A percentile compares a stretch with the other conserved stretches of the same genome.
These are phyloP conservation scores for Phalaenopsis equestris DNA, from an alignment of 106 monocot species.

Conservation along the genomic window DNA sequence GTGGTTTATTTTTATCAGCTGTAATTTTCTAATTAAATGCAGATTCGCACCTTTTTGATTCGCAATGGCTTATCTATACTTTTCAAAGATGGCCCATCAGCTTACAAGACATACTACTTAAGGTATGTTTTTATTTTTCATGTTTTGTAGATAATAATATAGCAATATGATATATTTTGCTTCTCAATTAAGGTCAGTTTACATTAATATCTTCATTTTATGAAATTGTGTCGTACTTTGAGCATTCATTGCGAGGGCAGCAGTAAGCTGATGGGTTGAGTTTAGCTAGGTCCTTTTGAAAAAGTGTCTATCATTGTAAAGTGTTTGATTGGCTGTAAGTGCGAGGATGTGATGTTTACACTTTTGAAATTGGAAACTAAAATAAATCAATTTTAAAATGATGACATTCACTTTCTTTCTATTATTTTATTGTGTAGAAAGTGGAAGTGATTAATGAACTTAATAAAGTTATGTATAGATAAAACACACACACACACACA, in stretches of 20 bases:
- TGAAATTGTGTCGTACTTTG: background rate
- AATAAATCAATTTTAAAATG: too few relatives aligned
- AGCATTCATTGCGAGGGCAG: background rate
- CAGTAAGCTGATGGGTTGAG: background rate
- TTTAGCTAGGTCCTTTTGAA: background rate
- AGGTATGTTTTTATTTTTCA: constrained; percentile 36
- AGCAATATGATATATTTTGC: background rate
- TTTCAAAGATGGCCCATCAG: constrained; percentile 90
- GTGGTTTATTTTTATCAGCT: background rate
- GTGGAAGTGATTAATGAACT: too few relatives aligned
- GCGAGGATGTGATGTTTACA: background rate
- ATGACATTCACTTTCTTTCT: too few relatives aligned
- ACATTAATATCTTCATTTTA: background rate
- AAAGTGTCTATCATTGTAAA: background rate
- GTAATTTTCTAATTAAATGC: constrained; percentile 13
- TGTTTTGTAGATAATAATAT: background rate
- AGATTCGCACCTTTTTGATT: constrained; percentile 95
- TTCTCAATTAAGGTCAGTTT: background rate
- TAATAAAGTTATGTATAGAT: too few relatives aligned
- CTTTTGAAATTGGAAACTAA: background rate
- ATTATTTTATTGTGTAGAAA: too few relatives aligned
- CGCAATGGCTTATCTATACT: constrained; percentile 93
- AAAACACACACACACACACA: too few relatives aligned
- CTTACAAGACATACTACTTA: constrained; percentile 88
- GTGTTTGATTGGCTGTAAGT: background rate